Conservation (phyloP, 2,329 filamentous ascomycete genomes). For the Fusarium palustre region DNA sequence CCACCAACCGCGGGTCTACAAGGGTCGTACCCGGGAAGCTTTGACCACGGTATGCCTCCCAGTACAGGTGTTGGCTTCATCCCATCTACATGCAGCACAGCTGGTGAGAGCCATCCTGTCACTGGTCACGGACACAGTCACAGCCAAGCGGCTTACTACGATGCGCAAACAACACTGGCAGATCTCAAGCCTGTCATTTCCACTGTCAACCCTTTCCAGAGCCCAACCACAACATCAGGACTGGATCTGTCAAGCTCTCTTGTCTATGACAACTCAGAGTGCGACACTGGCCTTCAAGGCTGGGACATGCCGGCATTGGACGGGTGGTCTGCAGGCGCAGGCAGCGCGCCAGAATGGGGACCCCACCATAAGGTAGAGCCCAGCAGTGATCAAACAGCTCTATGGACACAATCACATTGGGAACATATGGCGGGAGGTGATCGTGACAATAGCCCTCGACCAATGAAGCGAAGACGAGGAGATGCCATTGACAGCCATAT, state of each 20-base stretch:
- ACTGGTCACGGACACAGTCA: conserved; percentile 39
- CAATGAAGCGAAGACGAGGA: conserved; percentile 54
- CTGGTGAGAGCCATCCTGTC: conserved; percentile 43
- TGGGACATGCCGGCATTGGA: conserved; percentile 56
- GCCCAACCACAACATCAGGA: conserved; percentile 44
- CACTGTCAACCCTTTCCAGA: conserved; percentile 47
- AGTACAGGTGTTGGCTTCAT: conserved; percentile 50
- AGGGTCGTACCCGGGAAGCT: conserved; percentile 59
- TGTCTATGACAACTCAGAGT: conserved; percentile 52
- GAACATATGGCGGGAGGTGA: conserved; percentile 49
- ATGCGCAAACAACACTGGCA: conserved; percentile 48
- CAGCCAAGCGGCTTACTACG: conserved; percentile 49
- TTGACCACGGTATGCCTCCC: conserved; percentile 55
- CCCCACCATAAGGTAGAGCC: conserved; percentile 50
- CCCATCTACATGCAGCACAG: conserved; percentile 46
- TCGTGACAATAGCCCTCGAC: conserved; percentile 52
- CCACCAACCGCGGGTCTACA: conserved; percentile 66
- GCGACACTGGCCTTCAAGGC: conserved; percentile 50
- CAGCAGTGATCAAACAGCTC: conserved; percentile 44
- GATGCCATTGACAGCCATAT: conserved; percentile 51
- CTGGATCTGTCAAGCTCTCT: conserved; percentile 51
- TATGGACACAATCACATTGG: conserved; percentile 55
- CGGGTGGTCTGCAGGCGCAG: conserved; percentile 48
- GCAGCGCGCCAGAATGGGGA: conserved; percentile 51
- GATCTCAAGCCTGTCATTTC: conserved; percentile 53